These are phyloP conservation scores for Syzygium malaccense DNA, from an alignment of 441 rosid species.

Conservation along the genomic window DNA sequence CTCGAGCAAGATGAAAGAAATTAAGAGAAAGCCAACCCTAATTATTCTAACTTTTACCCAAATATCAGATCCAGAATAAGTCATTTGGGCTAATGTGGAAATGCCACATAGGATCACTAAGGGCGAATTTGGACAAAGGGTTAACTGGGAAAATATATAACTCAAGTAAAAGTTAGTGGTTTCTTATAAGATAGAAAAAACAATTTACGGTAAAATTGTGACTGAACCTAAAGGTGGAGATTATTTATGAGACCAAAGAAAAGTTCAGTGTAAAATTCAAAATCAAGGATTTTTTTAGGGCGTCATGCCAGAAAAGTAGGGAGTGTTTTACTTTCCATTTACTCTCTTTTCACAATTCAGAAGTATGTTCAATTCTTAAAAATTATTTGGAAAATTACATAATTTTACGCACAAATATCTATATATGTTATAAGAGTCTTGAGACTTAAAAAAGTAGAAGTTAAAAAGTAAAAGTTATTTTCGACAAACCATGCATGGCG, in stretches of 20 bases:
- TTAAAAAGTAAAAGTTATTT: not conserved
- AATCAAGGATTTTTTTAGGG: not conserved
- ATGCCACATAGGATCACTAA: not conserved
- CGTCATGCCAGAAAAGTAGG: not conserved
- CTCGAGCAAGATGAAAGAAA: not conserved
- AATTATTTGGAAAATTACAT: not conserved
- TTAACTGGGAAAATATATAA: not conserved
- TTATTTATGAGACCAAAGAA: not conserved
- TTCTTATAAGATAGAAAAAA: not conserved
- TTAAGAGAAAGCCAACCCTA: not conserved
- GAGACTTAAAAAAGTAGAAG: not conserved
- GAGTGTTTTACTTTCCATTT: not conserved
- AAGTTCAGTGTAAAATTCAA: not conserved
- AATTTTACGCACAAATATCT: not conserved
- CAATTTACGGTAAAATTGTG: not conserved
- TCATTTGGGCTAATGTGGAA: not conserved
- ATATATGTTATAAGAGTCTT: not conserved
- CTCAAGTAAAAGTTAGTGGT: not conserved
- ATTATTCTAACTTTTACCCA: not conserved
- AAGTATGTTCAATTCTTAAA: not conserved
- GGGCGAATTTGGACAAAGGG: not conserved
- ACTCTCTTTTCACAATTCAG: not conserved
- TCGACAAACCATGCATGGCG: not conserved
- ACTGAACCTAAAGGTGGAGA: not conserved
- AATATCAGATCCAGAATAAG: not conserved